Conservation (phyloP, 2,329 filamentous ascomycete genomes). For the Domatiomyces globalis region DNA sequence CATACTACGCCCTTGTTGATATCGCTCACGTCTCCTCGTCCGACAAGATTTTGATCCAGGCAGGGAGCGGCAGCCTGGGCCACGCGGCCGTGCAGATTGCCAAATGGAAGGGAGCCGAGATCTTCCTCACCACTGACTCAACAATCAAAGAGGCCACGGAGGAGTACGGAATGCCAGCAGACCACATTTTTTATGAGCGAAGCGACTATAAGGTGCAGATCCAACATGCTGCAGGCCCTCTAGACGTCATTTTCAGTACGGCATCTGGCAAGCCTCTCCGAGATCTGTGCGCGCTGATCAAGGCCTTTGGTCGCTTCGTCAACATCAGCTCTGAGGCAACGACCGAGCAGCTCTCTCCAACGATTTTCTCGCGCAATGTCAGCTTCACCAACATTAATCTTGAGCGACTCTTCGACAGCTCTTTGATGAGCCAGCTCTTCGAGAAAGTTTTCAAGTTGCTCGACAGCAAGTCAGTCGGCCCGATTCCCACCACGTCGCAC, state of each 20-base stretch:
- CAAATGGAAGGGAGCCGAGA: constrained; percentile 11
- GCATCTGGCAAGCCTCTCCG: not conserved
- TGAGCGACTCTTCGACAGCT: constrained; percentile 13
- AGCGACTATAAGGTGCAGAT: not conserved
- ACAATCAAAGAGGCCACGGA: constrained; percentile 16
- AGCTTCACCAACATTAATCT: constrained; percentile 16
- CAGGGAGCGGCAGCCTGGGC: constrained; percentile 13
- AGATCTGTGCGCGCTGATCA: constrained; percentile 1
- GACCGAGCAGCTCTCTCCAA: not conserved
- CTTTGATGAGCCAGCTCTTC: not conserved
- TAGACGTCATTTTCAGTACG: not conserved
- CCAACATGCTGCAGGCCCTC: not conserved
- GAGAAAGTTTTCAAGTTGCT: constrained; percentile 4
- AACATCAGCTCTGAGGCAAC: constrained; percentile 20
- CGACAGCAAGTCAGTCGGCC: constrained; percentile 7
- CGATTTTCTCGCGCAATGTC: constrained; percentile 15
- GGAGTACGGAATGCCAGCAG: constrained; percentile 14
- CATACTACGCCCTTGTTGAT: constrained; percentile 19
- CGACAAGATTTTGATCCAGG: constrained; percentile 17
- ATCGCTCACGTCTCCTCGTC: constrained; percentile 13
- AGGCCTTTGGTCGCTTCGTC: constrained; percentile 21
- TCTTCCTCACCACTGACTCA: constrained; percentile 13
- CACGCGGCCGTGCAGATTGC: constrained; percentile 19
- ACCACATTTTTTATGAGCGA: constrained; percentile 23
- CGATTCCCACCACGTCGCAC: constrained; percentile 12